Conservation (phyloP, 2,329 filamentous ascomycete species). For the Trichoderma oligosporum region DNA sequence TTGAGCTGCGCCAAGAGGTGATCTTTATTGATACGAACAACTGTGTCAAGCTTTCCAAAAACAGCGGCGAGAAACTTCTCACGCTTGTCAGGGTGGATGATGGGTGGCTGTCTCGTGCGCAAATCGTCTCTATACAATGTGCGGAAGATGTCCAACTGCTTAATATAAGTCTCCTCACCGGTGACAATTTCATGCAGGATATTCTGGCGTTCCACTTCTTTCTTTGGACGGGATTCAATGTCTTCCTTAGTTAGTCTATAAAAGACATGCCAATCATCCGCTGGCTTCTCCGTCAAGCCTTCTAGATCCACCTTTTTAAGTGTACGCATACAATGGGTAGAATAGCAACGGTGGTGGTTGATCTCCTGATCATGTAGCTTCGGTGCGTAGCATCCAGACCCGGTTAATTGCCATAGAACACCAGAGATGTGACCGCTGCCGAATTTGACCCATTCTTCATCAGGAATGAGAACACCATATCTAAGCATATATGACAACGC, state of each 20-base stretch:
- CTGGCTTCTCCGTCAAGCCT: conserved; percentile 64
- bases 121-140: conserved; percentile 83
- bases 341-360: conserved; percentile 79
- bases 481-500: conserved; percentile 78
- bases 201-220: conserved; percentile 90
- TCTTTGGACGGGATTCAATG: conserved; percentile 67
- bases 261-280: conserved; percentile 82
- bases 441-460: conserved; percentile 98
- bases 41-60: conserved; percentile 85
- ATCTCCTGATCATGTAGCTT: conserved; percentile 70
- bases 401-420: conserved; percentile 89
- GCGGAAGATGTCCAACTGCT: conserved; percentile 79
- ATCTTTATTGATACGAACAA: conserved; percentile 89
- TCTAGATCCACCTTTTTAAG: conserved; percentile 91
- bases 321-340: conserved; percentile 88
- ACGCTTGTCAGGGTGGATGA: conserved; percentile 74
- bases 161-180: conserved; percentile 87
- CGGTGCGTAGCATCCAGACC: conserved; percentile 84
- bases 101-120: conserved; percentile 65
- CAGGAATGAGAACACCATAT: conserved; percentile 71
- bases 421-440: conserved; percentile 76
- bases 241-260: conserved; percentile 79
- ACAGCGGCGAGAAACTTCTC: conserved; percentile 78
- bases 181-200: conserved; percentile 93
- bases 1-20: conserved; percentile 89